phyloP scores from a whole-genome alignment of 202 grass and related monocot species.

The Schoenoplectus tabernaemontani region DNA sequence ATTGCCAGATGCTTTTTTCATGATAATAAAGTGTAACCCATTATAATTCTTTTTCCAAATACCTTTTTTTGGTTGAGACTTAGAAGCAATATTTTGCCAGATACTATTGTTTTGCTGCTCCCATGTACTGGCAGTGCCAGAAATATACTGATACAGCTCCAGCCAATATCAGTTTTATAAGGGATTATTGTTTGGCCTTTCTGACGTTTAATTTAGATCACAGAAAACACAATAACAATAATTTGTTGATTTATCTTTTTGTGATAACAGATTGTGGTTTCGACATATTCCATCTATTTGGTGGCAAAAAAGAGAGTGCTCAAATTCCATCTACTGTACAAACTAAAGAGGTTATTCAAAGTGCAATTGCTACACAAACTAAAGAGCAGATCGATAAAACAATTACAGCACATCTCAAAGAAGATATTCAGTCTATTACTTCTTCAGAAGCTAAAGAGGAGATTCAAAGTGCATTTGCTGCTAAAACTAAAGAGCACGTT shows the following conservation, averaged over 20 bases:
- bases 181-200: background rate
- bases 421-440: no score
- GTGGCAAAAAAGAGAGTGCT: slow-evolving; percentile 26
- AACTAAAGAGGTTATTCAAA: slow-evolving; percentile 4
- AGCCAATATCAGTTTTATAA: background rate
- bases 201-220: background rate
- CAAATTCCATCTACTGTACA: background rate
- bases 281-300: slow-evolving; percentile 68
- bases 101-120: background rate
- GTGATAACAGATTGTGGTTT: slow-evolving; percentile 49
- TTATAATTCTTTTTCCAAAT: background rate
- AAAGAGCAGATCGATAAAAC: background rate
- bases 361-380: background rate
- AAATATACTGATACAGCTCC: background rate
- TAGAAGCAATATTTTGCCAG: background rate
- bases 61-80: background rate
- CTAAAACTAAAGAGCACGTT: no score
- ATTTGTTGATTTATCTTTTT: background rate
- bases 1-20: background rate
- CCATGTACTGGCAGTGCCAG: background rate
- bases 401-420: slow-evolving; percentile 4
- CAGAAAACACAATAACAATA: background rate
- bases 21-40: background rate
- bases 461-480: no score
- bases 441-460: no score